These are phyloP conservation scores for Aureobasidium melanogenum DNA, from an alignment of 2,329 filamentous ascomycete species.

Conservation along the genomic window DNA sequence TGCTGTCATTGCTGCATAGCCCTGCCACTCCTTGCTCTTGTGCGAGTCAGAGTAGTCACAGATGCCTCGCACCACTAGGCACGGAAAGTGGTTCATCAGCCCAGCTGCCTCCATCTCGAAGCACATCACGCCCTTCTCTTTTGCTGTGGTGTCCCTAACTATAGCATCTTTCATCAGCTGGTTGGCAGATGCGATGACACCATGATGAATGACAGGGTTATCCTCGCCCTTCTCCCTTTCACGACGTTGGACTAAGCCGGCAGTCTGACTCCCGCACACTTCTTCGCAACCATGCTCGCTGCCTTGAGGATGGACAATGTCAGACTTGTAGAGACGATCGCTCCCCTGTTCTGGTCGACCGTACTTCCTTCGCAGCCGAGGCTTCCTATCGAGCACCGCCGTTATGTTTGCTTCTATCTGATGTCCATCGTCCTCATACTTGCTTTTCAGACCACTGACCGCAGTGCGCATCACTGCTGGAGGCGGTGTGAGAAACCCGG, in stretches of 20 bases:
- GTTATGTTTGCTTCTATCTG: background rate
- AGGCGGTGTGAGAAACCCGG: background rate
- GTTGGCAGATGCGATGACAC: conserved; percentile 32
- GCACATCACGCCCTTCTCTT: conserved; percentile 13
- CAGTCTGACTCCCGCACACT: background rate
- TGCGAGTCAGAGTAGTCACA: conserved; percentile 21
- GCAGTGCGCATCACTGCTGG: background rate
- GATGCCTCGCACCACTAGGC: conserved; percentile 20
- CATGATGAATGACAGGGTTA: conserved; percentile 27
- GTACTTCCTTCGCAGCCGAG: background rate
- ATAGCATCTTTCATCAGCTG: conserved; percentile 13
- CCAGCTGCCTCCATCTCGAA: conserved; percentile 17
- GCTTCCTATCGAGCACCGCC: background rate
- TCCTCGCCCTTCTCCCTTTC: background rate
- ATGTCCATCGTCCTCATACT: background rate
- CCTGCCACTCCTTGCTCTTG: conserved; percentile 20
- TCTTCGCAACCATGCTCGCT: background rate
- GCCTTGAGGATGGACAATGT: background rate
- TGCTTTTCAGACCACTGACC: background rate
- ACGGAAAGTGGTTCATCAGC: conserved; percentile 15
- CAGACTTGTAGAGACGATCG: background rate
- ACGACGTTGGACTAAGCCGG: background rate
- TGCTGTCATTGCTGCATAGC: conserved; percentile 18
- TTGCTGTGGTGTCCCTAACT: conserved; percentile 1
- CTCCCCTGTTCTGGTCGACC: background rate